phyloP scores from a whole-genome alignment of 2,329 filamentous ascomycete genomes.

The Hypoxylon sp. region DNA sequence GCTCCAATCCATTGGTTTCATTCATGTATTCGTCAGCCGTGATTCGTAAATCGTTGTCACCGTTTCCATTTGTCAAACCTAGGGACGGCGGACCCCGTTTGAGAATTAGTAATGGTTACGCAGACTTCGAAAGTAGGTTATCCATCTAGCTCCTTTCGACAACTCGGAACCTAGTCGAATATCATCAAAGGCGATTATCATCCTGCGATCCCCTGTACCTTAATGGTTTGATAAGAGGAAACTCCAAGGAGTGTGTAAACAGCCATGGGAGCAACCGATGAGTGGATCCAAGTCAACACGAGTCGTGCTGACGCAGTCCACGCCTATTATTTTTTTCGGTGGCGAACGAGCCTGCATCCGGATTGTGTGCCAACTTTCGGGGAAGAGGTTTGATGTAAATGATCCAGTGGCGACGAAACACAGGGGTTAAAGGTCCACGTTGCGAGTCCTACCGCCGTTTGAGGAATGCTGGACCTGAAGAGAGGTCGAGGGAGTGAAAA shows the following conservation, averaged over 20 bases:
- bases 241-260: not conserved
- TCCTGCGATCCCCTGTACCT: not conserved
- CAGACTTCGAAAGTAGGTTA: constrained; percentile 12
- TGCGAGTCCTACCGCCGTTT: constrained; percentile 7
- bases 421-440: not conserved
- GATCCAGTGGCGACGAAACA: constrained; percentile 2
- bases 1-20: constrained; percentile 31
- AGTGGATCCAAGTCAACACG: constrained; percentile 5
- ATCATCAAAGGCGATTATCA: constrained; percentile 2
- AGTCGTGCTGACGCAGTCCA: not conserved
- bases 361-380: not conserved
- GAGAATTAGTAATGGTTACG: constrained; percentile 16
- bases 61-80: constrained; percentile 30
- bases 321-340: not conserved
- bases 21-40: constrained; percentile 46
- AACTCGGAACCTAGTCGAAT: constrained; percentile 11
- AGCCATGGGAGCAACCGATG: constrained; percentile 4
- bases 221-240: not conserved
- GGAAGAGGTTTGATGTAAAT: constrained; percentile 3
- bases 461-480: constrained; percentile 2
- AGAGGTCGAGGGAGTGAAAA: constrained; percentile 1
- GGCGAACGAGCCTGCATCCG: not conserved
- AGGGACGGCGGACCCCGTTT: constrained; percentile 18
- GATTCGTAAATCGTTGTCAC: constrained; percentile 47
- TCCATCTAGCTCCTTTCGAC: constrained; percentile 18